Base-by-base conservation (phyloP, 306 rosid species). In the Delonix regia region DNA sequence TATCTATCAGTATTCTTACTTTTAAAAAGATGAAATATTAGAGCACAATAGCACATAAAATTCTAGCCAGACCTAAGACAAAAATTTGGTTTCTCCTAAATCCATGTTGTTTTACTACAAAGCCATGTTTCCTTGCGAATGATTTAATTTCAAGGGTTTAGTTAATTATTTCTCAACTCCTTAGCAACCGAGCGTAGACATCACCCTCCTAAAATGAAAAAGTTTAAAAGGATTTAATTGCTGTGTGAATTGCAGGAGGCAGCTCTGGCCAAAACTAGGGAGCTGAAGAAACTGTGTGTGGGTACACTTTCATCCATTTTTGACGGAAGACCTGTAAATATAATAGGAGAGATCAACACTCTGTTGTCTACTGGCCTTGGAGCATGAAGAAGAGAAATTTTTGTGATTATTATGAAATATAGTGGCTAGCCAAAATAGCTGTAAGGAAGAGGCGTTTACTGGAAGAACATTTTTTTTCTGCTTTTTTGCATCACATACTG, bases 291-390 rank as follows among this genome's bases (percentile, higher is more conserved):
- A 57, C 64, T 24, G 64, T 57, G 64, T 57, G 64, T 25, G 64
- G n/a, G 12, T 27, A 25, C 64, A 57, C 64, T 89, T 76, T 94
- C 98, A 49, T 90, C 96, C 77, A 84, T 94, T 94, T 94, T 94
- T 79, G 94, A 94, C 77, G 98, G 98, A 69, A 90, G 98, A 53
- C 96, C 98, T 18, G 97, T 94, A 41, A 88, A 90, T 83, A 90
- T 94, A 73, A 94, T 92, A n/a, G 98, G 98, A n/a, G 98, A 94
- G 80, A 92, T 94, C 59, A 94, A 92, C 57, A 49, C 92, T 25
- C 69, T 94, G 34, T 49, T 94, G 80, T 76, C 86, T 28, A 92
- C 94, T 77, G 90, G 96, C 74, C 78, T 87, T 67, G 90, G 90
- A 77, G 89, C 90, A 15, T 94, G 81, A 85, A 30, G 69, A 73